Evolutionary conservation across 73 alveolate genomes (phyloP).

Genomic region (Tetrahymena elliotti): DNA sequence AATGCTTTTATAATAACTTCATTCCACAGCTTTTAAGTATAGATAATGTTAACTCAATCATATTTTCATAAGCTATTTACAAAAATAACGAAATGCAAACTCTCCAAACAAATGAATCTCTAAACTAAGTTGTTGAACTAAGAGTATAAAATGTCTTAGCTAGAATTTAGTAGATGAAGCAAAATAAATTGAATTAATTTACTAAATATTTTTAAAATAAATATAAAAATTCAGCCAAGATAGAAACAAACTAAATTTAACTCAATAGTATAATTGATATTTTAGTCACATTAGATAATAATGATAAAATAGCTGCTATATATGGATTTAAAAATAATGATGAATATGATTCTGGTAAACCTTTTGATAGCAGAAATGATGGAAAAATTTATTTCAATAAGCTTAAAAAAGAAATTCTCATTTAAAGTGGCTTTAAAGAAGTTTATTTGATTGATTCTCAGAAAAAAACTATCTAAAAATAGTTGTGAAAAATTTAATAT

Average conservation of each 20-base stretch:
- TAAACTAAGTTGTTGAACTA: background rate
- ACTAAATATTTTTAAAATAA: too few species aligned
- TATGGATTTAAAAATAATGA: background rate
- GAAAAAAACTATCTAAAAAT: background rate
- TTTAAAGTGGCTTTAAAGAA: background rate
- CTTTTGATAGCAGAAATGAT: background rate
- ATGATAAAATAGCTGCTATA: background rate
- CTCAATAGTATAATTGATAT: background rate
- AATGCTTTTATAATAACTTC: background rate
- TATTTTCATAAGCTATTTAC: background rate
- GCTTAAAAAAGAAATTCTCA: background rate
- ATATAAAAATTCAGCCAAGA: background rate
- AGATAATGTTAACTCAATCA: background rate
- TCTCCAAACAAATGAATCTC: background rate
- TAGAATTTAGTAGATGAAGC: background rate
- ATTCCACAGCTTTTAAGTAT: background rate
- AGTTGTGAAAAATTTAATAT: too few species aligned
- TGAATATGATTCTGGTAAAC: background rate
- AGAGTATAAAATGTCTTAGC: background rate
- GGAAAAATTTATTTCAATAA: background rate
- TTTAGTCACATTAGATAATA: background rate
- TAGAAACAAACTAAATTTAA: background rate
- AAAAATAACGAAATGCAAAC: background rate
- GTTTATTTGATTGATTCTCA: background rate
- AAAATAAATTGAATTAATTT: too few species aligned